These are phyloP conservation scores for Chalaropsis thielavioides DNA, from an alignment of 2,329 filamentous ascomycete species.

Conservation along the genomic window DNA sequence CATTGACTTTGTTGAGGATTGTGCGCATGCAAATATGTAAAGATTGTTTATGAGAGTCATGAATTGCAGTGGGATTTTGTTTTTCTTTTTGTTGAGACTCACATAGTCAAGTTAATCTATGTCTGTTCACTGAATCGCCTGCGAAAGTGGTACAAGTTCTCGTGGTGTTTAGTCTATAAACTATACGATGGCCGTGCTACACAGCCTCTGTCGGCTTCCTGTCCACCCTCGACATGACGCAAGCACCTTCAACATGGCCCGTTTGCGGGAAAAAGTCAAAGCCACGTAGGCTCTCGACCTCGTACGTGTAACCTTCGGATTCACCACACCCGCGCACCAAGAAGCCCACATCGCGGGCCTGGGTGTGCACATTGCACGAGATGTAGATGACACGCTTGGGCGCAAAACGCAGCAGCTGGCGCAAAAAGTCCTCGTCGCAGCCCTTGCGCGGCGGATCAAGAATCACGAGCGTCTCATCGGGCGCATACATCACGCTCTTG, in stretches of 20 bases:
- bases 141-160: background rate
- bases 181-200: background rate
- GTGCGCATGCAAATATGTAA: too few species aligned
- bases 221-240: constrained; percentile 16
- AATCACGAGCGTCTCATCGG: constrained; percentile 79
- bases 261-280: constrained; percentile 97
- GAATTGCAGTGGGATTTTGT: too few species aligned
- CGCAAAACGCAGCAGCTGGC: constrained; percentile 63
- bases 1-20: background rate
- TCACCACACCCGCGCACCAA: constrained; percentile 52
- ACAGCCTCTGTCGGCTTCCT: background rate
- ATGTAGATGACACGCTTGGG: constrained; percentile 81
- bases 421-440: constrained; percentile 71
- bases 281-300: constrained; percentile 77
- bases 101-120: too few species aligned
- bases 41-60: too few species aligned
- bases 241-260: constrained; percentile 49
- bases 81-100: too few species aligned
- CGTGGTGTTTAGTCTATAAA: background rate
- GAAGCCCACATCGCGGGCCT: constrained; percentile 82
- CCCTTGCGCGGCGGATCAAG: constrained; percentile 95
- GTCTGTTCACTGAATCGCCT: background rate
- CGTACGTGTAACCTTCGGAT: constrained; percentile 41
- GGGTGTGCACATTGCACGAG: constrained; percentile 95
- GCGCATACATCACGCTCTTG: constrained; percentile 32